Percentiles rank a stretch among this genome's conserved stretches.
phyloP scores from a whole-genome alignment of 2,329 filamentous ascomycete species.

The Tympanopsis confertula region DNA sequence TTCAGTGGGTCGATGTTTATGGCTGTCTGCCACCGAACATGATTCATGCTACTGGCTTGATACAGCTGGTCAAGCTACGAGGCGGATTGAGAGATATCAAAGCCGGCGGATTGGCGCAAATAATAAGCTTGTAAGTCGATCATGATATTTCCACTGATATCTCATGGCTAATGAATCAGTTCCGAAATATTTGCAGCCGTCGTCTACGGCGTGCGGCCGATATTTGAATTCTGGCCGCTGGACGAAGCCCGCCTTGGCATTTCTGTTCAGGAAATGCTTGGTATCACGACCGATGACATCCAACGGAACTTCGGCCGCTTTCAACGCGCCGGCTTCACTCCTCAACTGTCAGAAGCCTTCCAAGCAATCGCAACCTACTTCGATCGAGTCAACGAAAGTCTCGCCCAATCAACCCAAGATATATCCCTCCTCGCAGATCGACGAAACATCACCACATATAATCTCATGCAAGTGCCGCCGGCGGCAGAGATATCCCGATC shows the following conservation, averaged over 20 bases:
- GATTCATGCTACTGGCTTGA: slow-evolving; percentile 4
- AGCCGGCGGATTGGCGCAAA: slow-evolving; percentile 5
- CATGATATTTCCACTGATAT: background rate
- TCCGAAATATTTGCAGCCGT: background rate
- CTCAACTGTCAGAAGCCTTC: background rate
- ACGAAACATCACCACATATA: background rate
- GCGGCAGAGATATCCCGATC: background rate
- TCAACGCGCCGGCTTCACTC: background rate
- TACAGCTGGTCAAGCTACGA: slow-evolving; percentile 3
- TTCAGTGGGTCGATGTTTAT: slow-evolving; percentile 7
- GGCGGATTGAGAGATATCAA: slow-evolving; percentile 6
- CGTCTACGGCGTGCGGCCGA: background rate
- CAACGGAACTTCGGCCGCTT: background rate
- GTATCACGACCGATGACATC: background rate
- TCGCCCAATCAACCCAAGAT: background rate
- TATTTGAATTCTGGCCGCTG: background rate
- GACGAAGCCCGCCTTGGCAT: background rate
- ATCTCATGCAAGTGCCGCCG: background rate
- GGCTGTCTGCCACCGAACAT: slow-evolving; percentile 5
- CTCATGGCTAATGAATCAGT: background rate
- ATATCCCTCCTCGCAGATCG: background rate
- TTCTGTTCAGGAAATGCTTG: background rate
- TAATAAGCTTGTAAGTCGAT: slow-evolving; percentile 5
- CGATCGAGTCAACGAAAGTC: background rate
- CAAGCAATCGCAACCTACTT: background rate